Conservation (phyloP, 495 filamentous ascomycete species). For the Chaetomidium leptoderma region DNA sequence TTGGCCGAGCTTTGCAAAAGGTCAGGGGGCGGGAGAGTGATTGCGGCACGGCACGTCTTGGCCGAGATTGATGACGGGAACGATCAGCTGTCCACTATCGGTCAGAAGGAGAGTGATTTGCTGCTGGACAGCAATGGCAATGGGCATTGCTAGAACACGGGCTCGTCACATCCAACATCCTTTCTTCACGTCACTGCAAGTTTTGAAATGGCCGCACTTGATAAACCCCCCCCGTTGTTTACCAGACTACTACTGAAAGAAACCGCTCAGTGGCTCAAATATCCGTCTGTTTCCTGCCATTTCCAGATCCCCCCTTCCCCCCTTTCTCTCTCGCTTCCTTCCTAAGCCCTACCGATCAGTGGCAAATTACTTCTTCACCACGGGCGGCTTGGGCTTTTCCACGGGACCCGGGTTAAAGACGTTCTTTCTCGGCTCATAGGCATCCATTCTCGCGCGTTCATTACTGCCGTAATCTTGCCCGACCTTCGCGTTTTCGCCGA, state of each 20-base stretch:
- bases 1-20: conserved; percentile 24
- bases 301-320: too few relatives aligned
- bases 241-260: too few relatives aligned
- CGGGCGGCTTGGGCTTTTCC: background rate
- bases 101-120: background rate
- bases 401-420: background rate
- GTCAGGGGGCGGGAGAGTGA: conserved; percentile 22
- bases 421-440: background rate
- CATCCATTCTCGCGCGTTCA: background rate
- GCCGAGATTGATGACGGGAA: conserved; percentile 14
- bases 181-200: too few relatives aligned
- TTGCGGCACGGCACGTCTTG: conserved; percentile 25
- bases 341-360: too few relatives aligned
- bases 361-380: background rate
- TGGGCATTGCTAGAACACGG: background rate
- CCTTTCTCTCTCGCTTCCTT: too few relatives aligned
- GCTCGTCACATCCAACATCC: too few relatives aligned
- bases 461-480: background rate
- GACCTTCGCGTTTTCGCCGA: background rate
- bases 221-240: too few relatives aligned
- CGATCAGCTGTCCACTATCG: background rate
- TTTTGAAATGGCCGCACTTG: too few relatives aligned
- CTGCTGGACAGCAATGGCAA: background rate
- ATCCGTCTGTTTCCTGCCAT: too few relatives aligned
- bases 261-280: too few relatives aligned